phyloP scores from a whole-genome alignment of 176 grass and related monocot genomes.

The Themeda triandra region DNA sequence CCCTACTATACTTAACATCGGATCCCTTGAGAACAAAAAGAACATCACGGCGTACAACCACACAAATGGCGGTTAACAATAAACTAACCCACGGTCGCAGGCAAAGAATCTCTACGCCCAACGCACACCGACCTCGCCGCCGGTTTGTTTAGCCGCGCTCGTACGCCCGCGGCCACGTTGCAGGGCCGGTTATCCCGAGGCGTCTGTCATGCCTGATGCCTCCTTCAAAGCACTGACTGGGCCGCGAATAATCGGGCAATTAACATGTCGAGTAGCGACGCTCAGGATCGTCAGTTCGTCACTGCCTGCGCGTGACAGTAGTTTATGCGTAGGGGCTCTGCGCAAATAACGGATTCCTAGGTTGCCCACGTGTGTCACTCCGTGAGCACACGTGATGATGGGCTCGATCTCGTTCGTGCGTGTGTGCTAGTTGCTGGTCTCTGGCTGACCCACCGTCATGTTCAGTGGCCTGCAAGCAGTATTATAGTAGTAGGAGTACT shows the following conservation, averaged over 20 bases:
- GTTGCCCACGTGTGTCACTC: conserved; percentile 23
- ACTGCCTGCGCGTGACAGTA: conserved; percentile 18
- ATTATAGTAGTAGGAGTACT: not conserved
- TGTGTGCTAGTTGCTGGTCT: not conserved
- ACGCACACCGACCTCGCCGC: not conserved
- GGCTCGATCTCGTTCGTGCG: not conserved
- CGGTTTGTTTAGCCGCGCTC: not conserved
- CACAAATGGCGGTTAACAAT: not conserved
- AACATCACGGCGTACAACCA: not conserved
- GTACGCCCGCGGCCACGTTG: conserved; percentile 24
- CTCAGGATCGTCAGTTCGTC: not conserved
- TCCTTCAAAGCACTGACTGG: not conserved
- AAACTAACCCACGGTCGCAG: not conserved
- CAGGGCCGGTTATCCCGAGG: conserved; percentile 29
- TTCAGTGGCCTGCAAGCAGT: not conserved
- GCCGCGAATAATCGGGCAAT: conserved; percentile 25
- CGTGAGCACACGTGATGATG: not conserved
- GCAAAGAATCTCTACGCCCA: not conserved
- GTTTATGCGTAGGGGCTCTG: conserved; percentile 17
- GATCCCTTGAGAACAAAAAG: conserved; percentile 25
- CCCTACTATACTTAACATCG: conserved; percentile 16
- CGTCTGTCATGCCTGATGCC: not conserved
- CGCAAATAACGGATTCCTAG: conserved; percentile 1
- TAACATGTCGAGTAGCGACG: not conserved
- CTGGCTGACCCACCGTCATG: not conserved